Evolutionary conservation across 2,329 filamentous ascomycete species (phyloP).

Genomic region (Diplodia mutila): DNA sequence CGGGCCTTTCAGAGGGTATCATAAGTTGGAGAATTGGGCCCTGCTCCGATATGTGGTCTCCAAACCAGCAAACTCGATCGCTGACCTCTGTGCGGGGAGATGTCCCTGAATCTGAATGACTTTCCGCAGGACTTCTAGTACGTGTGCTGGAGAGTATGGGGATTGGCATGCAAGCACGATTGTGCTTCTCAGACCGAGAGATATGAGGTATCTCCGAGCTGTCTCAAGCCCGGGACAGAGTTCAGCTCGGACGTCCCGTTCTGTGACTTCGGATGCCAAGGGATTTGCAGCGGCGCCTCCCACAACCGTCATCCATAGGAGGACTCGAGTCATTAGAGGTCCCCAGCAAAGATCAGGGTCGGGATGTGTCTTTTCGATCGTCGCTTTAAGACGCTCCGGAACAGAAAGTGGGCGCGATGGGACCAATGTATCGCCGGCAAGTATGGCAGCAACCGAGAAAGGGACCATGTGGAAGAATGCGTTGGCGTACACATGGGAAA

Average conservation of each 20-base stretch:
- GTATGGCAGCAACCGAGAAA: slow-evolving; percentile 9
- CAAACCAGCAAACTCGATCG: not conserved
- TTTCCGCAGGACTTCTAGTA: slow-evolving; percentile 1
- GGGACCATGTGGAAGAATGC: slow-evolving; percentile 5
- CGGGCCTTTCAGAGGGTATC: not conserved
- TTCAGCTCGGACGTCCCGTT: not conserved
- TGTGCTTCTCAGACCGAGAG: slow-evolving; percentile 2
- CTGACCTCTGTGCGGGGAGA: not conserved
- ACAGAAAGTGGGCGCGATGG: not conserved
- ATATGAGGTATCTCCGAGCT: slow-evolving; percentile 12
- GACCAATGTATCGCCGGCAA: not conserved
- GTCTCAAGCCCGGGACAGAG: slow-evolving; percentile 7
- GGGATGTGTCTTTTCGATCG: slow-evolving; percentile 15
- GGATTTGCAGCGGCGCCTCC: slow-evolving; percentile 12
- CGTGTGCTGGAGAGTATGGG: slow-evolving; percentile 11
- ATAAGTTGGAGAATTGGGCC: not conserved
- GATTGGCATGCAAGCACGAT: slow-evolving; percentile 15
- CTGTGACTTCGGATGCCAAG: not conserved
- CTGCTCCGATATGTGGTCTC: not conserved
- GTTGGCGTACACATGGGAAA: slow-evolving; percentile 15
- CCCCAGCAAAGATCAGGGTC: slow-evolving; percentile 8
- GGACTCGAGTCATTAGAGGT: slow-evolving; percentile 11
- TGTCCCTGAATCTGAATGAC: not conserved
- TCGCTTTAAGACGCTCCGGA: not conserved
- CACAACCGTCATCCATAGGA: slow-evolving; percentile 4